Percentiles rank a stretch among this genome's conserved stretches.
phyloP scores from a whole-genome alignment of 73 alveolate genomes.

The Paraurostyla sp. region DNA sequence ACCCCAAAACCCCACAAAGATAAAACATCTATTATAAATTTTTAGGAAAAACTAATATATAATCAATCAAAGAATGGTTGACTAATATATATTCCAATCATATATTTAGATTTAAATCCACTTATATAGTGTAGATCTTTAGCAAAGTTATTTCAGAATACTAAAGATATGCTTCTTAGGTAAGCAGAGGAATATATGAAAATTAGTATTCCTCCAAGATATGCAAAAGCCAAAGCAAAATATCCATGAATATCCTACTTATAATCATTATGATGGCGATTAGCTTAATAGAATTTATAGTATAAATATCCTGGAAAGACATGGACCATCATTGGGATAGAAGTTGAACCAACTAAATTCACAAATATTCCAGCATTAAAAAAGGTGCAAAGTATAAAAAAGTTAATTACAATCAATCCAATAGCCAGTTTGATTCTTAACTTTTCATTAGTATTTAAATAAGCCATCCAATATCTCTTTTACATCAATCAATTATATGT shows the following conservation, averaged over 20 bases:
- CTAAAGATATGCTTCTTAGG: too few species aligned
- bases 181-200: not conserved
- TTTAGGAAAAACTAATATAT: too few species aligned
- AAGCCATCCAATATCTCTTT: too few species aligned
- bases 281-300: not conserved
- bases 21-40: too few species aligned
- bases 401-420: not conserved
- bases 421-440: not conserved
- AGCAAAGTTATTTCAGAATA: too few species aligned
- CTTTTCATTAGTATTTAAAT: too few species aligned
- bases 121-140: too few species aligned
- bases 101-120: too few species aligned
- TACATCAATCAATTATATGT: too few species aligned
- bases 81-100: too few species aligned
- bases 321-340: not conserved
- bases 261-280: not conserved
- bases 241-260: not conserved
- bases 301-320: not conserved
- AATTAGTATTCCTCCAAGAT: not conserved
- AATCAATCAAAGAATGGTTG: too few species aligned
- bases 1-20: too few species aligned
- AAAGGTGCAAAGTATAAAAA: not conserved
- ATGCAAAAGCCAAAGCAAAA: not conserved
- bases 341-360: not conserved
- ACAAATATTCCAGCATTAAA: not conserved